Evolutionary conservation across 1,284 basidiomycete species (phyloP), one percentile per base, ranked within the genome.

Genomic region (Cryptococcus sp.): DNA sequence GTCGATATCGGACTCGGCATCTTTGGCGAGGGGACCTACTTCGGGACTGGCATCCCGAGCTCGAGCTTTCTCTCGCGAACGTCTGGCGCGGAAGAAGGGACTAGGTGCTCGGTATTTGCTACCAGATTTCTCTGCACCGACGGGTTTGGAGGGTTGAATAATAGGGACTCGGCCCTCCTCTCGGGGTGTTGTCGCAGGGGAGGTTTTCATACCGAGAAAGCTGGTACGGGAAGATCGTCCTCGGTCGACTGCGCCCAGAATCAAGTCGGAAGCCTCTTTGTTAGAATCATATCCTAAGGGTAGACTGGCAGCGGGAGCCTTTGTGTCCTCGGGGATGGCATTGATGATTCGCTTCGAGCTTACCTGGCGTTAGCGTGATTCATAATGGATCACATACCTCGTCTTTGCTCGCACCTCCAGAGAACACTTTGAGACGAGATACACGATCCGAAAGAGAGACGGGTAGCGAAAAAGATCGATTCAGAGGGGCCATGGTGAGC

Each of bases 41-140:
- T 80, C 78, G 0, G 87, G 86, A 14, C 84, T 85, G 4, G 78
- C 68, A 25, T 87, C 85, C 47, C 84, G 80, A 10, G 60, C 62
- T 7, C 66, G 49, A 1, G 62, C 60, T 43, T 69, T 59, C 37
- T 70, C 66, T 38, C 72, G 58, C 1, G 62, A 60, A 19, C 63
- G 56, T 22, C 69, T 53, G 2, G 65, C 69, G 26, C 68, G 60
- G 59, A 74, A 74, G 59, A 74, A 73, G 0, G 72, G 72, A 34
- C 60, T 65, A 2, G 68, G 65, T 5, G 66, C 62, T 11, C 72
- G 61, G 5, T 60, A 47, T 32, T 50, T 38, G 26, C 31, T 31
- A n/a, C 18, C 28, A 21, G 48, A 23, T 14, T 33, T 31, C 16
- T 42, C 28, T 19, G 54, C 47, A 14, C 61, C 63, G 24, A 66